Conservation (phyloP, 2,329 filamentous ascomycete species). For the Hypoxylon sp. region DNA sequence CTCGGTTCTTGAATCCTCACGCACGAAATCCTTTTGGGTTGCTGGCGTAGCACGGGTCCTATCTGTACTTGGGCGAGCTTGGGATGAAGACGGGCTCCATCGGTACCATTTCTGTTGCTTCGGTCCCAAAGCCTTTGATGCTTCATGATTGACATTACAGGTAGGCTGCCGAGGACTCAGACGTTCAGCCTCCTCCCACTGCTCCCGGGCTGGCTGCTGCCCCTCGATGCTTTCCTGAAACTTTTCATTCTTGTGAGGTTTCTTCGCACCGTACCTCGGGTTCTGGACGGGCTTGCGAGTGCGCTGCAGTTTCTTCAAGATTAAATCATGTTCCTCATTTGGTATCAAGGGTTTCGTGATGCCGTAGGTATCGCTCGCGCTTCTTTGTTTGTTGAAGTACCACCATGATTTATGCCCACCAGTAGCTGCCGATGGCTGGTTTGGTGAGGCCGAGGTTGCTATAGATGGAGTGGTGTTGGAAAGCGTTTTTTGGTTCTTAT, state of each 20-base stretch:
- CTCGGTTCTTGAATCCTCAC: constrained; percentile 13
- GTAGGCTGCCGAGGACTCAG: background rate
- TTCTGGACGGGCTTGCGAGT: constrained; percentile 25
- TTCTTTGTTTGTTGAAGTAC: constrained; percentile 23
- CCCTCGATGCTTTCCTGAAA: background rate
- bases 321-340: constrained; percentile 10
- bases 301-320: background rate
- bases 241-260: background rate
- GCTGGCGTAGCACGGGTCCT: constrained; percentile 26
- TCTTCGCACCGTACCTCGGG: constrained; percentile 6
- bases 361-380: background rate
- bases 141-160: background rate
- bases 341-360: background rate
- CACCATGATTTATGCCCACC: constrained; percentile 23
- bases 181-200: constrained; percentile 9
- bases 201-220: constrained; percentile 1
- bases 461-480: constrained; percentile 12
- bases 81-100: constrained; percentile 27
- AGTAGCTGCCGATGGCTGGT: constrained; percentile 3
- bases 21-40: constrained; percentile 5
- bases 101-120: constrained; percentile 12
- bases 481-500: constrained; percentile 1
- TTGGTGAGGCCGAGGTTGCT: constrained; percentile 2
- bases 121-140: constrained; percentile 5
- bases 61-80: constrained; percentile 18